phyloP scores from a whole-genome alignment of 2,329 filamentous ascomycete species.

The Pseudogymnoascus sp. region DNA sequence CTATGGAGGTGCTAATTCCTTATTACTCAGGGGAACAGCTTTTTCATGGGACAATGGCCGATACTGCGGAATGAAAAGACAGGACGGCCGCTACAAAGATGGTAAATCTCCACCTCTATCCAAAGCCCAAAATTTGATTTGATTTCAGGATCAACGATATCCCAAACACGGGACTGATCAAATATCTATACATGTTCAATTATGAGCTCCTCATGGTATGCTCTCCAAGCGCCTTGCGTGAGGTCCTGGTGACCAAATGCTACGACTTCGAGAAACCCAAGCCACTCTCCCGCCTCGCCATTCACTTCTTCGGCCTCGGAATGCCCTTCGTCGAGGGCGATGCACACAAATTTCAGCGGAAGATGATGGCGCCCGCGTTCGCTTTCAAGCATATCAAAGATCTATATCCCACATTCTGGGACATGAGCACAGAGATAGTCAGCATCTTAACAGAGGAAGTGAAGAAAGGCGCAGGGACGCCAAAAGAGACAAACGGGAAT shows the following conservation, averaged over 20 bases:
- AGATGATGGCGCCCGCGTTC: conserved; percentile 73
- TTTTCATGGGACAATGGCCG: conserved; percentile 37
- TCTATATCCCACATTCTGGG: conserved; percentile 77
- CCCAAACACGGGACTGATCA: conserved; percentile 60
- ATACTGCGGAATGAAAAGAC: conserved; percentile 31
- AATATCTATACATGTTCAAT: conserved; percentile 56
- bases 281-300: conserved; percentile 46
- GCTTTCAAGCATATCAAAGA: conserved; percentile 76
- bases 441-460: conserved; percentile 48
- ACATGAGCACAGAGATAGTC: conserved; percentile 61
- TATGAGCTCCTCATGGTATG: conserved; percentile 52
- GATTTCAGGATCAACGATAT: conserved; percentile 44
- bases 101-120: conserved; percentile 35
- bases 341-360: conserved; percentile 75
- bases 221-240: conserved; percentile 54
- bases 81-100: conserved; percentile 31
- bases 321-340: conserved; percentile 78
- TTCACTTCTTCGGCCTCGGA: conserved; percentile 49
- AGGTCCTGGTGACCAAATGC: conserved; percentile 58
- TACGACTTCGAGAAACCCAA: conserved; percentile 62
- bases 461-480: conserved; percentile 30
- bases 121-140: conserved; percentile 27
- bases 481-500: conserved; percentile 26
- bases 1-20: neutral
- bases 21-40: conserved; percentile 29